Evolutionary conservation across 179 eudicot species (phyloP), one percentile per base, ranked within the genome.

Genomic region (Corrigiola litoralis): DNA sequence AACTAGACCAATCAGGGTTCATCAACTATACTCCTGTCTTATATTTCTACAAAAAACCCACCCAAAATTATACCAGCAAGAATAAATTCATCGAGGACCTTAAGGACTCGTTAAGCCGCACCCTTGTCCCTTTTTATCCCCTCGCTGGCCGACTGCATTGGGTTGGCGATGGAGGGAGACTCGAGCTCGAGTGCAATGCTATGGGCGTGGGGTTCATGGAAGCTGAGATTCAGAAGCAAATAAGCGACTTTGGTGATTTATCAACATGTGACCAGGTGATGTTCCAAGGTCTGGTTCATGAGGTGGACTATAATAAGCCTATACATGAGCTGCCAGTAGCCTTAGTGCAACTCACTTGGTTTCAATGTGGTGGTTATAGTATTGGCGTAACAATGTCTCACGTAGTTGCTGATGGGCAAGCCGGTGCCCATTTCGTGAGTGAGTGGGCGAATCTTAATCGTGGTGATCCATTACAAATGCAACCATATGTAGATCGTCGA

Each of bases 361-460:
- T 72, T 13, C 54, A 45, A 17, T 83, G 87, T 40, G 87, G 87
- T 1, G 84, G 85, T 8, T 32, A 75, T 5, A 34, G 69, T 37
- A 42, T 83, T 14, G 81, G 81, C 11, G 6, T 67, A 4, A 36
- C 65, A 0, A 40, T 75, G 3, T 76, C 79, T 9, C 84, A 83
- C 21, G 73, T 56, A 1, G 64, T 71, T 28, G 77, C 63, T 0
- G 86, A 79, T 67, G 86, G 86, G 4, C 28, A 46, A 10, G 47
- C 75, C n/a, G 77, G 71, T 0, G 24, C 58, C 2, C 68, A 73
- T 45, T 79, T 82, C 54, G 8, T 79, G 17, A 25, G 50, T 18
- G 57, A 52, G 57, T 44, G 16, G 16, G 49, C 49, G 49, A 44
- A 44, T 6, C 49, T 44, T 6, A 44, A 17, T 44, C 16, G 49